These are phyloP conservation scores for Funneliformis mosseae DNA, from an alignment of 192 early-diverging fungal species.

Conservation along the genomic window DNA sequence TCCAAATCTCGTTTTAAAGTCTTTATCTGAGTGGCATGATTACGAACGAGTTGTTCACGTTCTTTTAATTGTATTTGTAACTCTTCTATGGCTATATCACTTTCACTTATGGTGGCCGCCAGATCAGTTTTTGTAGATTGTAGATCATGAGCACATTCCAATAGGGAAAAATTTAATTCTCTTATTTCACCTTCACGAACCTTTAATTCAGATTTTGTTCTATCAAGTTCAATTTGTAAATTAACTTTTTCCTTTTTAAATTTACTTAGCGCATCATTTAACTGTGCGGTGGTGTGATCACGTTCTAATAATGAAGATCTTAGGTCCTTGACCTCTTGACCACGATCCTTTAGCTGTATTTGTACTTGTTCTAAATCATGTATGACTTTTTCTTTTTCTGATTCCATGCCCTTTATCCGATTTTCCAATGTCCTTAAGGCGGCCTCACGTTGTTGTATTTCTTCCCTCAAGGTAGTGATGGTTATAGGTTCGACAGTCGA, in stretches of 20 bases:
- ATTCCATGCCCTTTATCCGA: not conserved
- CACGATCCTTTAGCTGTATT: not conserved
- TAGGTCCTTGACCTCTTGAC: conserved; percentile 4
- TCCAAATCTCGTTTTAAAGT: conserved; percentile 9
- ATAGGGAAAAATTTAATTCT: conserved; percentile 23
- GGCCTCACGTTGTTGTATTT: conserved; percentile 25
- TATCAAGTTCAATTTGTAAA: conserved; percentile 22
- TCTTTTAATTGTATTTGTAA: conserved; percentile 15
- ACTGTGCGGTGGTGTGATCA: not conserved
- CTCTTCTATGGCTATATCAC: not conserved
- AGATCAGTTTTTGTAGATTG: conserved; percentile 18
- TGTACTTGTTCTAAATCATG: not conserved
- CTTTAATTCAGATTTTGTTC: conserved; percentile 17
- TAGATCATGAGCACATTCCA: conserved; percentile 26
- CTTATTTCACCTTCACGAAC: conserved; percentile 23
- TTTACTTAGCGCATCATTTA: conserved; percentile 10
- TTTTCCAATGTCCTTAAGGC: not conserved
- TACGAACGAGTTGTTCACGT: conserved; percentile 5
- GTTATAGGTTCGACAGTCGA: not conserved
- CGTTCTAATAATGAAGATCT: not conserved
- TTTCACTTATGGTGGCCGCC: conserved; percentile 1
- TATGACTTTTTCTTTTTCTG: not conserved
- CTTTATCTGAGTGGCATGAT: not conserved
- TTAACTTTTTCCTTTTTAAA: conserved; percentile 7
- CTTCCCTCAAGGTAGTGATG: conserved; percentile 4